Evolutionary conservation across 345 rosid genomes (phyloP).

Genomic region (Mercurialis annua): DNA sequence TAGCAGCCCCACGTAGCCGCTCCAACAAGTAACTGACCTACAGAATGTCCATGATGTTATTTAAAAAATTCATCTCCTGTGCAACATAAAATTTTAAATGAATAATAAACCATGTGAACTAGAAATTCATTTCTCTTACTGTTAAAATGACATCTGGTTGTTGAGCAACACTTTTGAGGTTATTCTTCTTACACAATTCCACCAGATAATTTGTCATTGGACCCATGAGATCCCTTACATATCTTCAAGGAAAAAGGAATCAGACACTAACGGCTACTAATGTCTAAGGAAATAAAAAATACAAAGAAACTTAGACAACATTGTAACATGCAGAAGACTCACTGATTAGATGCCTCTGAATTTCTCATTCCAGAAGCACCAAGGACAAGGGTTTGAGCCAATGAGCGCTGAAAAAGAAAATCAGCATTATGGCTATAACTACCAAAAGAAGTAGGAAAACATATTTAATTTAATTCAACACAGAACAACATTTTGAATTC

Average conservation of each 20-base stretch:
- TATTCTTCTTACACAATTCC: slow-evolving; percentile 67
- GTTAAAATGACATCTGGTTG: slow-evolving; percentile 80
- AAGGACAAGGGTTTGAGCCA: slow-evolving; percentile 92
- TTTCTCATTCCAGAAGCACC: slow-evolving; percentile 83
- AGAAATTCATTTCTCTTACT: slow-evolving; percentile 43
- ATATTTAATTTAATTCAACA: neutral
- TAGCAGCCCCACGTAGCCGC: slow-evolving; percentile 93
- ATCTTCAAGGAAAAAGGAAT: slow-evolving; percentile 45
- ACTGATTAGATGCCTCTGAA: slow-evolving; percentile 82
- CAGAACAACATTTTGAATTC: slow-evolving; percentile 18
- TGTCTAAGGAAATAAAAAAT: slow-evolving; percentile 15
- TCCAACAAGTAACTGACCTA: slow-evolving; percentile 90
- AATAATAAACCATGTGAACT: slow-evolving; percentile 14
- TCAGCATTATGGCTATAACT: slow-evolving; percentile 15
- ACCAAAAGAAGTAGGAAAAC: neutral
- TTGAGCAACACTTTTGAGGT: slow-evolving; percentile 73
- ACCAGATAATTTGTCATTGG: slow-evolving; percentile 65
- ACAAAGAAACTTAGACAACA: slow-evolving; percentile 15
- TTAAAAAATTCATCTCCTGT: slow-evolving; percentile 12
- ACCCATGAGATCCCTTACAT: slow-evolving; percentile 73
- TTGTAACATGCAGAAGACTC: slow-evolving; percentile 33
- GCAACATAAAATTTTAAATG: slow-evolving; percentile 1
- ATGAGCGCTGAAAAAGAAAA: slow-evolving; percentile 60
- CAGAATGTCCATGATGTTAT: slow-evolving; percentile 24
- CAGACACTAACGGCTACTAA: slow-evolving; percentile 21